Percentiles rank a stretch among this genome's conserved stretches.
Conservation (phyloP, 2,329 filamentous ascomycete species). For the Trichoderma cornu-damae region DNA sequence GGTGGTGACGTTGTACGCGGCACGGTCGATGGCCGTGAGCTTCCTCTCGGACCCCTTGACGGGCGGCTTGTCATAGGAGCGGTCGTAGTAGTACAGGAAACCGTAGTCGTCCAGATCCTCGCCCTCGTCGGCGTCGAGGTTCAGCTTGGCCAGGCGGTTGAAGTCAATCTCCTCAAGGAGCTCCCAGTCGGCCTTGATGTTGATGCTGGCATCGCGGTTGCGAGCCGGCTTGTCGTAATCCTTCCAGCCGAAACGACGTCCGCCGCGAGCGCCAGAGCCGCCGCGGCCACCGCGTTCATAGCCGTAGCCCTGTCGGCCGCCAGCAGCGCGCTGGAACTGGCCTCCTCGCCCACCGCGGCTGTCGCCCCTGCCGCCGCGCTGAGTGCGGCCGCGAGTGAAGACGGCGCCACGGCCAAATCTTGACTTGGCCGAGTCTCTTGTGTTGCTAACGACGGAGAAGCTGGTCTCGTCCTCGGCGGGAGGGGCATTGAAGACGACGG, state of each 20-base stretch:
- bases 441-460: conserved; percentile 97
- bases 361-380: conserved; percentile 62
- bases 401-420: conserved; percentile 86
- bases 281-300: conserved; percentile 71
- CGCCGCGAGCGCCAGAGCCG: conserved; percentile 62
- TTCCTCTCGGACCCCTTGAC: conserved; percentile 86
- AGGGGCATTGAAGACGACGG: conserved; percentile 82
- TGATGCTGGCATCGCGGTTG: conserved; percentile 92
- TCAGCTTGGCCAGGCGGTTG: conserved; percentile 89
- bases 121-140: conserved; percentile 88
- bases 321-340: conserved; percentile 65
- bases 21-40: conserved; percentile 83
- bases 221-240: conserved; percentile 97
- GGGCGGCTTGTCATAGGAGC: conserved; percentile 86
- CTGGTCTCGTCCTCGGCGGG: conserved; percentile 91
- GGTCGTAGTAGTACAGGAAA: conserved; percentile 98
- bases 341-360: conserved; percentile 54
- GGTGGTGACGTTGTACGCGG: conserved; percentile 96
- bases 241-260: conserved; percentile 94
- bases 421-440: conserved; percentile 76
- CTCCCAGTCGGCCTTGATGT: conserved; percentile 92
- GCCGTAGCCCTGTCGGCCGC: conserved; percentile 56
- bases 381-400: conserved; percentile 83
- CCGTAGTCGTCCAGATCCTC: conserved; percentile 94
- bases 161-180: conserved; percentile 98